Evolutionary conservation across 2,329 filamentous ascomycete genomes (phyloP).

Genomic region (Cladophialophora bantiana): DNA sequence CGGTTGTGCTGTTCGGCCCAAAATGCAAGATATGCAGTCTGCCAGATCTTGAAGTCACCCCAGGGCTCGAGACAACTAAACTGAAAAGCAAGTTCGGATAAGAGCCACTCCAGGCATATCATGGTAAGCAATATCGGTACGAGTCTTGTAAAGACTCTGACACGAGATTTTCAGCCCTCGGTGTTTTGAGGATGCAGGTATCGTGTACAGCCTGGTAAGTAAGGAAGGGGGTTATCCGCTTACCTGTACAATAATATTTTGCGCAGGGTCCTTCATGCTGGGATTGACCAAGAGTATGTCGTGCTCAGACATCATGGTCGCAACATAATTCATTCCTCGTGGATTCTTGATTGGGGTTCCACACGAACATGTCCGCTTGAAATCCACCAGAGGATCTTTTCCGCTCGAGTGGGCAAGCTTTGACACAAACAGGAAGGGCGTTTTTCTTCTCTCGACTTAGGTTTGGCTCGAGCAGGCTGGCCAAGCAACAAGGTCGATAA

Average conservation of each 20-base stretch:
- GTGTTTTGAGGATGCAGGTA: neutral
- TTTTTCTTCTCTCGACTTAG: neutral
- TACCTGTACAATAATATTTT: constrained; percentile 1
- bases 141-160: constrained; percentile 1
- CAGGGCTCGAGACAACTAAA: neutral
- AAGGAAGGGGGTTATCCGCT: constrained; percentile 3
- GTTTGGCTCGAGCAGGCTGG: neutral
- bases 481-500: neutral
- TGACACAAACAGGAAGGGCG: neutral
- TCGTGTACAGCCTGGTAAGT: constrained; percentile 2
- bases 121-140: constrained; percentile 2
- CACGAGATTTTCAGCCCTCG: neutral
- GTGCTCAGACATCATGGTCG: constrained; percentile 10
- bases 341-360: neutral
- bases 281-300: constrained; percentile 2
- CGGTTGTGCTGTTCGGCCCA: neutral
- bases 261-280: neutral
- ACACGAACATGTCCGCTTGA: constrained; percentile 16
- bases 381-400: neutral
- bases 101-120: neutral
- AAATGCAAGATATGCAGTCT: constrained; percentile 11
- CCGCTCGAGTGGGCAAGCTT: neutral
- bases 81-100: constrained; percentile 5
- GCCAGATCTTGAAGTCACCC: constrained; percentile 2
- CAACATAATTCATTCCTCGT: neutral